Conservation (phyloP, 1,284 basidiomycete species). For the Leccinum holopus region DNA sequence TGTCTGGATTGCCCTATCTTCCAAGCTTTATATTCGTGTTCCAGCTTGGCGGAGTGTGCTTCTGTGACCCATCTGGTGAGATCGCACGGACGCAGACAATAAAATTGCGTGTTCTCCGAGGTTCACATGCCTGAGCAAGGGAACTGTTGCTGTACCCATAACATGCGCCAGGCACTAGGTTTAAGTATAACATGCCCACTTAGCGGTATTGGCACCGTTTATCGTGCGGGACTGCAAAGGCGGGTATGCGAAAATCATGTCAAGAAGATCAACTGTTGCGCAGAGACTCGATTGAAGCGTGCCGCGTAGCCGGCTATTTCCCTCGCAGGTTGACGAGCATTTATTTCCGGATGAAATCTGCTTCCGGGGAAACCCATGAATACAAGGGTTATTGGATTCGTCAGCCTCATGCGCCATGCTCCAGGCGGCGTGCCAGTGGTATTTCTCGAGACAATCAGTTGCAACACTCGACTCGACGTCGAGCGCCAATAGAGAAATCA, state of each 20-base stretch:
- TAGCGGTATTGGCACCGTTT: constrained; percentile 19
- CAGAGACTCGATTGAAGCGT: not conserved
- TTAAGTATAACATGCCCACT: constrained; percentile 9
- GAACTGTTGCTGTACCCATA: constrained; percentile 5
- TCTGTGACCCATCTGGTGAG: not conserved
- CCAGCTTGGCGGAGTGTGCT: not conserved
- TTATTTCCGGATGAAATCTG: not conserved
- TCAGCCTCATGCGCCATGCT: not conserved
- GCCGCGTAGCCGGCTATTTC: not conserved
- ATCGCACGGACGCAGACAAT: not conserved
- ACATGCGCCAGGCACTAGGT: constrained; percentile 15
- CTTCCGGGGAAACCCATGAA: not conserved
- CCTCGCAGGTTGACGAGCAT: not conserved
- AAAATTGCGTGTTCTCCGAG: not conserved
- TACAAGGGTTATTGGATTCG: not conserved
- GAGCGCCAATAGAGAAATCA: constrained; percentile 2
- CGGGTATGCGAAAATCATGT: constrained; percentile 7
- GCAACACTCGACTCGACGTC: not conserved
- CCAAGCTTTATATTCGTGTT: constrained; percentile 22
- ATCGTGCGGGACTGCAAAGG: constrained; percentile 6
- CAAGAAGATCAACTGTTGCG: not conserved
- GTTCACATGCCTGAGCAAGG: constrained; percentile 12
- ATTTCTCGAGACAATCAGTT: not conserved
- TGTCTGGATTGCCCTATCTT: not conserved
- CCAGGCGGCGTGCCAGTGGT: not conserved